A percentile compares a stretch with the other conserved stretches of the same genome.
Evolutionary conservation across 2,329 filamentous ascomycete genomes (phyloP).

Genomic region (Hypomyces perniciosus): DNA sequence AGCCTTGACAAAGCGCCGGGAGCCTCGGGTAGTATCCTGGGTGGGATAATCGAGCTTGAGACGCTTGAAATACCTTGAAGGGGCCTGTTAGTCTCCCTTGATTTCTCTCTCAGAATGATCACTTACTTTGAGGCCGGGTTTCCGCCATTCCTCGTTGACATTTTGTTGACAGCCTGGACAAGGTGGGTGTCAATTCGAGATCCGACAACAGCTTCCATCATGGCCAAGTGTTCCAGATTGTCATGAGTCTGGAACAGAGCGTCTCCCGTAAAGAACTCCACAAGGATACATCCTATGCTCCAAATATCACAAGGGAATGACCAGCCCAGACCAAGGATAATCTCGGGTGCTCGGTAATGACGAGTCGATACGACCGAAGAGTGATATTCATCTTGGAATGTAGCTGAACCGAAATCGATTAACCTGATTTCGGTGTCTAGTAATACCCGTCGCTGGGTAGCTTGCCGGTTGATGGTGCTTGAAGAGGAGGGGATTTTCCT

Average conservation of each 20-base stretch:
- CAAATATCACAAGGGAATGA: constrained; percentile 68
- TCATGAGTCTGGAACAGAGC: constrained; percentile 68
- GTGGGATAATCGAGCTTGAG: constrained; percentile 60
- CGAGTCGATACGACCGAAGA: constrained; percentile 65
- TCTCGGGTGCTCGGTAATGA: constrained; percentile 65
- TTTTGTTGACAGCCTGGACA: constrained; percentile 43
- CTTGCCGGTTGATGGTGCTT: constrained; percentile 51
- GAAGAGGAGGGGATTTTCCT: constrained; percentile 64
- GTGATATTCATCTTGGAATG: constrained; percentile 68
- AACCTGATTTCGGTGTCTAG: constrained; percentile 64
- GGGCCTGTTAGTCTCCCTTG: neutral
- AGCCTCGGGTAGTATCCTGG: constrained; percentile 57
- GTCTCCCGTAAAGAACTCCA: constrained; percentile 67
- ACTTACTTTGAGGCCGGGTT: constrained; percentile 61
- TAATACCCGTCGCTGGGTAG: constrained; percentile 57
- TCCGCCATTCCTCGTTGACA: constrained; percentile 49
- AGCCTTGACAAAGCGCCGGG: constrained; percentile 61
- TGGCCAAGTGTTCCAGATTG: constrained; percentile 66
- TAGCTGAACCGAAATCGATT: constrained; percentile 67
- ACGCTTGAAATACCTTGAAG: constrained; percentile 58
- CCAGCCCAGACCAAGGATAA: constrained; percentile 65
- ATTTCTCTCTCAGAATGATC: neutral
- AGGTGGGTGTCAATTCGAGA: constrained; percentile 53
- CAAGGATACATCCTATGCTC: constrained; percentile 68
- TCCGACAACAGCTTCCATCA: constrained; percentile 66